phyloP scores from a whole-genome alignment of 495 filamentous ascomycete species.

The Talaromyces ruber region DNA sequence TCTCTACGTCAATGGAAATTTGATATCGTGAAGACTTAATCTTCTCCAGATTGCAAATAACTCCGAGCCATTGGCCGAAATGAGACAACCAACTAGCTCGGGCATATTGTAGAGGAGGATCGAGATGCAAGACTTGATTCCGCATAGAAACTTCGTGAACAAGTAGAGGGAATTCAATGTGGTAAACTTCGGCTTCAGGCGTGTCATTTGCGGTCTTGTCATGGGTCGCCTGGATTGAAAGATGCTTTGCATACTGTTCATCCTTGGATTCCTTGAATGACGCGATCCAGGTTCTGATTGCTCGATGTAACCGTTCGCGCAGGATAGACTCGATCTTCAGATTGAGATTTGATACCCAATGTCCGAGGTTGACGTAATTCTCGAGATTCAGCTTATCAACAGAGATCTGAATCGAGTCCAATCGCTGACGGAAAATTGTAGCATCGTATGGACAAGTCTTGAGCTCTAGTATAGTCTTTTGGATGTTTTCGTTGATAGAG shows the following conservation, averaged over 20 bases:
- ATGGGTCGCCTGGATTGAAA: constrained; percentile 22
- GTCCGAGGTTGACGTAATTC: constrained; percentile 82
- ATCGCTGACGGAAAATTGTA: constrained; percentile 63
- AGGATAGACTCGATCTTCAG: constrained; percentile 70
- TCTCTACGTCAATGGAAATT: constrained; percentile 63
- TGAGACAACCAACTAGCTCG: constrained; percentile 90
- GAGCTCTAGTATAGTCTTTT: constrained; percentile 75
- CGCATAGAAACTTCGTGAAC: constrained; percentile 91
- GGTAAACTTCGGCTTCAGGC: constrained; percentile 42
- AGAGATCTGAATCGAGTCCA: constrained; percentile 76
- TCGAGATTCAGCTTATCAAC: constrained; percentile 95
- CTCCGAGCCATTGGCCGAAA: constrained; percentile 84
- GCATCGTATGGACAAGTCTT: constrained; percentile 75
- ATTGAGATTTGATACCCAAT: constrained; percentile 85
- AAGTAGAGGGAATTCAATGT: constrained; percentile 44
- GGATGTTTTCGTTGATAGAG: constrained; percentile 71
- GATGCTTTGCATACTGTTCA: constrained; percentile 19
- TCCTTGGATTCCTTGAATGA: constrained; percentile 60
- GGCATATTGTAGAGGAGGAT: constrained; percentile 85
- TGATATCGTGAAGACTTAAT: constrained; percentile 93
- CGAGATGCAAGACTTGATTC: constrained; percentile 91
- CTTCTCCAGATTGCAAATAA: constrained; percentile 84
- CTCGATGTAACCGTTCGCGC: constrained; percentile 65
- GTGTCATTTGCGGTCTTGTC: constrained; percentile 30
- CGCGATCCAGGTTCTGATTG: constrained; percentile 75